Evolutionary conservation across 2,329 filamentous ascomycete genomes (phyloP), one percentile per base, ranked within the genome.

Genomic region (Graphilbum fragrans): DNA sequence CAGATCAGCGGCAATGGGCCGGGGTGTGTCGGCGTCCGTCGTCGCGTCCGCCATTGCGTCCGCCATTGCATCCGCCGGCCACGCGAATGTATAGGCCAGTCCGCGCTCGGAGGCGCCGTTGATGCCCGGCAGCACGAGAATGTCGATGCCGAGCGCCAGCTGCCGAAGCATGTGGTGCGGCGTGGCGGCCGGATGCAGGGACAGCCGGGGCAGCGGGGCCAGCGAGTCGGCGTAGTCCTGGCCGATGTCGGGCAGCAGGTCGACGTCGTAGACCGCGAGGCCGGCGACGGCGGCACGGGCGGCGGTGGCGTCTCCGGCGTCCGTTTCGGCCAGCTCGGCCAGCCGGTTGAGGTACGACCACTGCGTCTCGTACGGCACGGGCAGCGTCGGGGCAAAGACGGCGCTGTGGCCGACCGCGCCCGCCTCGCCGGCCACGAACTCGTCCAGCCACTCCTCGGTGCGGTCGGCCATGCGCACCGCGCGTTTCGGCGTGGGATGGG

Each of bases 391-490:
- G 3, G 80, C 69, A 60, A 82, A 75, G 48, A 82, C 60, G 4
- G 66, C 60, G 21, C 40, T 29, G 8, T 7, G 16, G 16, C n/a
- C 17, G 4, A 12, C 7, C 3, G n/a, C 11, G 18, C 57, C 55
- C 18, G 52, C 45, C 17, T 3, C 32, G 14, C 19, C 18, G 11
- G 57, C 59, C 41, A 64, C 57, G 39, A 86, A 76, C 47, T 82
- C 74, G 20, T 76, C 72, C 17, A 90, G 66, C 86, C 87, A 96
- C 31, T 74, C 72, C 55, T 92, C 82, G 1, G 86, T 94, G 43
- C 90, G 72, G 54, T 92, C 86, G 20, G 78, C 80, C 79, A 94
- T 95, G 53, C 85, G 87, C 29, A 77, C 69, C 37, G 82, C 74
- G 36, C 88, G 74, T 61, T 93, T 94, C 10, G 70, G 64, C 3